phyloP scores from a whole-genome alignment of 371 early-diverging fungal genomes.

The Mucor irregularis region DNA sequence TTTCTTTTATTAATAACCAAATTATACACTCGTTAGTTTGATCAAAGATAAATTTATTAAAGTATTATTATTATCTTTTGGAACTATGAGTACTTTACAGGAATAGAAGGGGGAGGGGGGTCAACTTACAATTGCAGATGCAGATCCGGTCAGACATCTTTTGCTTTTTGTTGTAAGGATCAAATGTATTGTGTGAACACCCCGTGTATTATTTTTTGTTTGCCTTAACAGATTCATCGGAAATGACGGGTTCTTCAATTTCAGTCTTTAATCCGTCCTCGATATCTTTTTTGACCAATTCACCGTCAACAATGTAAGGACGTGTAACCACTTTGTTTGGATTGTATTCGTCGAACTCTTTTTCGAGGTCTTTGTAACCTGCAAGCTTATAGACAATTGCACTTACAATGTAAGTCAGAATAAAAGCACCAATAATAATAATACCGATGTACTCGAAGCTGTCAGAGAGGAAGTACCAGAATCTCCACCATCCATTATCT shows the following conservation, averaged over 20 bases:
- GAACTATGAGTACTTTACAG: no score
- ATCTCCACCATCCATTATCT: constrained; percentile 62
- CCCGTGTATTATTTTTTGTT: no score
- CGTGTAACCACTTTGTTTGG: constrained; percentile 10
- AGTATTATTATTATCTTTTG: no score
- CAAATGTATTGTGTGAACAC: no score
- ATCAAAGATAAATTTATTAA: no score
- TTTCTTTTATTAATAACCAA: no score
- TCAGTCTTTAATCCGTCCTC: constrained; percentile 7
- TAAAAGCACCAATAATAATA: constrained; percentile 52
- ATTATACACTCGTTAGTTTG: no score
- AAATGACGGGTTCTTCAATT: not conserved
- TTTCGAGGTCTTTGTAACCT: constrained; percentile 48
- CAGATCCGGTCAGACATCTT: no score
- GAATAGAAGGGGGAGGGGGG: no score
- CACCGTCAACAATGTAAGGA: not conserved
- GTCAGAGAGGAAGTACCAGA: constrained; percentile 48
- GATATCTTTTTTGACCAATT: constrained; percentile 2
- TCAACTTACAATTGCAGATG: no score
- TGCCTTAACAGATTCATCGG: no score
- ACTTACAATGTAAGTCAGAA: constrained; percentile 50
- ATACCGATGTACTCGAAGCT: constrained; percentile 60
- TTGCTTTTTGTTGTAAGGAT: no score
- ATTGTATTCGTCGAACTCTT: constrained; percentile 30
- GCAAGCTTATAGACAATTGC: constrained; percentile 42